Base-by-base conservation (phyloP, 495 filamentous ascomycete species). In the Aspergillus carlsbadensis region DNA sequence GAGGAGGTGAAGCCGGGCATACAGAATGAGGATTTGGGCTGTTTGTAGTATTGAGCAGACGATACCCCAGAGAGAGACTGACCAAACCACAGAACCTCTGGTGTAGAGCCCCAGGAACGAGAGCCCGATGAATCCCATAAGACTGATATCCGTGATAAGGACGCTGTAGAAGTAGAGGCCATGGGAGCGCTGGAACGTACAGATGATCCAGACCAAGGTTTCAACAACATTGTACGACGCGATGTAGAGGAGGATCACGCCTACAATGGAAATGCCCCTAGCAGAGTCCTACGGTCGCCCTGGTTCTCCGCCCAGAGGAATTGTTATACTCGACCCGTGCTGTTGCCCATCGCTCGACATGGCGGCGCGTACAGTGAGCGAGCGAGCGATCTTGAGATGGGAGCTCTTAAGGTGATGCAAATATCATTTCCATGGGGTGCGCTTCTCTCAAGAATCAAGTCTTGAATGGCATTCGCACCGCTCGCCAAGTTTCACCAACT, bases 1-100 rank as follows among this genome's bases (percentile, higher is more conserved):
- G 50, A 60, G 20, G 59, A 57, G 59, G 63, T 65, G 40, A 0
- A 49, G 31, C 1, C 45, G 45, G 10, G 45, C 21, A 5, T 36
- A 49, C n/a, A 49, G 45, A 10, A 49, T 31, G 0, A 49, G 18
- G 0, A 36, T 22, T 1, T 49, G 45, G 1, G 45, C 31, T 5
- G 45, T 35, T 14, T 14, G 6, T 1, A 49, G 31, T 0, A 17
- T 36, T 6, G 45, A 3, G 8, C 3, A 29, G 8, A 3, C 3
- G 26, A 29, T 29, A 8, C 26, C 26, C 26, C 26, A 29, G 11
- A 35, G 35, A 3, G 31, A 20, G 6, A 35, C 3, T 2, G 6
- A 7, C 14, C 10, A 34, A 5, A 31, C 17, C 13, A 5, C 2
- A n/a, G 6, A 7, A 5, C 10, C 18, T 43, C 6, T 2, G 3